phyloP scores from a whole-genome alignment of 805 yeast genomes.

The Yarrowia phangngaensis region DNA sequence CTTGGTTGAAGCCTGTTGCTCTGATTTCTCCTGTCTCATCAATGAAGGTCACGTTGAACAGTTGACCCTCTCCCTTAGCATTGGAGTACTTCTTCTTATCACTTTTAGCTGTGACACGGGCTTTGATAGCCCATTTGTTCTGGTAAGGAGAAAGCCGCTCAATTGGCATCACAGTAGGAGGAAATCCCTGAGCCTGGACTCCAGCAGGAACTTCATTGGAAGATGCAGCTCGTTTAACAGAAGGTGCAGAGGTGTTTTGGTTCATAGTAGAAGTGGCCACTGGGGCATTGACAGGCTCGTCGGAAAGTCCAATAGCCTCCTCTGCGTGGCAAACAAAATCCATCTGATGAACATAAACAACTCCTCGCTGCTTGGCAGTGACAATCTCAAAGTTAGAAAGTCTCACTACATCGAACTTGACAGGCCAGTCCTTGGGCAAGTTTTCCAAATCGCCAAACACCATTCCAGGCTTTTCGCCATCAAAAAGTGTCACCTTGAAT shows the following conservation, averaged over 20 bases:
- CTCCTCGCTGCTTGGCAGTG: constrained; percentile 12
- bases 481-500: constrained; percentile 19
- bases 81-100: constrained; percentile 87
- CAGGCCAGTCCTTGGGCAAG: constrained; percentile 9
- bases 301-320: constrained; percentile 12
- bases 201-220: constrained; percentile 12
- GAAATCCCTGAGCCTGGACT: constrained; percentile 25
- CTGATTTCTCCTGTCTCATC: constrained; percentile 96
- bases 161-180: constrained; percentile 57
- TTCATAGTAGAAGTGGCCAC: neutral
- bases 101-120: constrained; percentile 82
- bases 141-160: constrained; percentile 90
- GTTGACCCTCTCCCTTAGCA: constrained; percentile 81
- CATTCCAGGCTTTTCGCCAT: constrained; percentile 8
- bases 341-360: constrained; percentile 6
- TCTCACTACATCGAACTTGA: constrained; percentile 5
- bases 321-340: constrained; percentile 12
- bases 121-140: constrained; percentile 87
- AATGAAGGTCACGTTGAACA: constrained; percentile 79
- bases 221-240: constrained; percentile 17
- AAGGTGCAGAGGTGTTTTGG: neutral
- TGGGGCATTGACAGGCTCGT: neutral
- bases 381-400: constrained; percentile 12
- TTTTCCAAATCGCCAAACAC: constrained; percentile 20
- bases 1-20: constrained; percentile 89